Base-by-base conservation (phyloP, 2,329 filamentous ascomycete genomes). In the Ceratocystis ficicola region DNA sequence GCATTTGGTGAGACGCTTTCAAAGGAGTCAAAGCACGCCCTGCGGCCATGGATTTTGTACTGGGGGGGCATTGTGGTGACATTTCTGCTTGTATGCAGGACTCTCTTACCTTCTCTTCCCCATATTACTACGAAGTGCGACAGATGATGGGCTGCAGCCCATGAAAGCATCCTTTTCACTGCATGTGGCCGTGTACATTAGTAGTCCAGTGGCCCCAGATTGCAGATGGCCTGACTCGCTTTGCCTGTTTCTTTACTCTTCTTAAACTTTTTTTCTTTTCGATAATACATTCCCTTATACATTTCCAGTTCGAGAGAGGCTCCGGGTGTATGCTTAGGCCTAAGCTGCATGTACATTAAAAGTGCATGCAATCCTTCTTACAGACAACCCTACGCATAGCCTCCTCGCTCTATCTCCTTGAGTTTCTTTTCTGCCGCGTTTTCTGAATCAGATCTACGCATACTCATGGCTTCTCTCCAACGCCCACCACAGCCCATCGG, bases 401-500 rank as follows among this genome's bases (percentile, higher is more conserved):
- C 55, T 36, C 17, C 25, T 59, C 6, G 30, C 30, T 10, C 28
- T n/a, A 32, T 36, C 12, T 59, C n/a, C 25, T 7, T 1, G 28
- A 8, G 3, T 2, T 20, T 59, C 17, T 30, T 59, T n/a, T n/a
- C 25, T 59, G 10, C 5, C 48, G 30, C 28, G 15, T 59, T 36
- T 30, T 36, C 32, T 8, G 25, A 30, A 10, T 15, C 20, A 52
- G 22, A 15, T 5, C 2, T 8, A 36, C 28, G 32, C 5, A 59
- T n/a, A 59, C 10, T n/a, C 55, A 59, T 59, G 55, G 55, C 32
- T 36, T 59, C 25, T 15, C n/a, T 62, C n/a, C 60, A 44, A 17
- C 60, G 30, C 22, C 41, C 83, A 80, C 71, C 81, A 84, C 68
- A 59, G 28, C 55, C 55, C n/a, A 59, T 59, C 28, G 55, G 28